These are phyloP conservation scores for Citrus reticulata DNA, from an alignment of 345 rosid genomes.

Conservation along the genomic window DNA sequence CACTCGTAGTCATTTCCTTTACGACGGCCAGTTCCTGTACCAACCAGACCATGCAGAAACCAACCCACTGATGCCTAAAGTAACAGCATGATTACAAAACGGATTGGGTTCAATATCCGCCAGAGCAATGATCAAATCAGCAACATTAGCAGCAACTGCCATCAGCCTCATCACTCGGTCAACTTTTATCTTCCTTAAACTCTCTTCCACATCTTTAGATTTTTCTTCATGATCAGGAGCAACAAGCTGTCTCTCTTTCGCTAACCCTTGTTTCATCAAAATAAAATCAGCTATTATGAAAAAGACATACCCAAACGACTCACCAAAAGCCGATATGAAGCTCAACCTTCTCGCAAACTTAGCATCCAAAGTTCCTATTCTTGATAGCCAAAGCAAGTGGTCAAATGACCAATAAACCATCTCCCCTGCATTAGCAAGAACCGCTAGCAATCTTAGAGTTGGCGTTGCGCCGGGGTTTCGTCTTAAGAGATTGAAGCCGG, in stretches of 20 bases:
- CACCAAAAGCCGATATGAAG: constrained; percentile 93
- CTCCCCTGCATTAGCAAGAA: constrained; percentile 87
- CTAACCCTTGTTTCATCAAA: constrained; percentile 46
- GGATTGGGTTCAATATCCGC: constrained; percentile 93
- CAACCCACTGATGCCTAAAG: constrained; percentile 82
- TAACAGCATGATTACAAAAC: constrained; percentile 65
- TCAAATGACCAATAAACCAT: constrained; percentile 96
- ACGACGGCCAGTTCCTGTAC: constrained; percentile 95
- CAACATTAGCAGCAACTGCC: constrained; percentile 85
- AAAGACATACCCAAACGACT: constrained; percentile 90
- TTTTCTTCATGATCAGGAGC: constrained; percentile 15
- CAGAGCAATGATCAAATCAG: constrained; percentile 75
- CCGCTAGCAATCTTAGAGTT: constrained; percentile 40
- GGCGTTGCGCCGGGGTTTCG: constrained; percentile 63
- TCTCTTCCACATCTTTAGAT: constrained; percentile 30
- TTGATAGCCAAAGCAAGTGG: constrained; percentile 90
- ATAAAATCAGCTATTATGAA: constrained; percentile 68
- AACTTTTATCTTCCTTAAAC: constrained; percentile 40
- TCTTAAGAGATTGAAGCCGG: constrained; percentile 81
- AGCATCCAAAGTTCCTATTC: constrained; percentile 73
- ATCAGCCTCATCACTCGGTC: constrained; percentile 81
- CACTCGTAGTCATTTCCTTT: neutral
- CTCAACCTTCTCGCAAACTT: constrained; percentile 74
- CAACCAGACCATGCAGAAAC: constrained; percentile 99
- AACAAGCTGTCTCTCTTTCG: constrained; percentile 41